phyloP scores from a whole-genome alignment of 768 basidiomycete genomes.

The Xerocomus brunneocitrinus region DNA sequence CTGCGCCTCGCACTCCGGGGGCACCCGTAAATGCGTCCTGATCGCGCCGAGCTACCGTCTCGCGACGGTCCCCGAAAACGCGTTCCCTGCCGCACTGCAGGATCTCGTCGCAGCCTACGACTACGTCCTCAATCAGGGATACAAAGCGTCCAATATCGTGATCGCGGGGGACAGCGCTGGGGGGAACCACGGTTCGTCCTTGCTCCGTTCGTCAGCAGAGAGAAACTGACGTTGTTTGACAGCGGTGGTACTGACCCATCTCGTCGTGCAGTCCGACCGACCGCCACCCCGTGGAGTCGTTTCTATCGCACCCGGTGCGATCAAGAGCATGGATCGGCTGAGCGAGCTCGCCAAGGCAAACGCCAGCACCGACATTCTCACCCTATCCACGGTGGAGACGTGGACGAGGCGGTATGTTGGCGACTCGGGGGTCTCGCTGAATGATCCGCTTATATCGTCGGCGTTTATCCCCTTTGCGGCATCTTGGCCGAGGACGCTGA shows the following conservation, averaged over 20 bases:
- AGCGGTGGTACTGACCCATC: constrained; percentile 25
- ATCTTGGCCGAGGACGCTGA: constrained; percentile 22
- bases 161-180: constrained; percentile 26
- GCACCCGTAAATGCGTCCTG: constrained; percentile 1
- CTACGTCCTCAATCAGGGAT: constrained; percentile 21
- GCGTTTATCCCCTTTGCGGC: constrained; percentile 11
- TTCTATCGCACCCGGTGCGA: constrained; percentile 44
- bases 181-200: constrained; percentile 19
- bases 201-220: too few relatives aligned
- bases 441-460: constrained; percentile 19
- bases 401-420: constrained; percentile 7
- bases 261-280: constrained; percentile 47
- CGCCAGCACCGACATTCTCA: constrained; percentile 1
- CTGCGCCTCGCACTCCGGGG: background rate
- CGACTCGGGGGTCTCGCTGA: background rate
- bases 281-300: constrained; percentile 51
- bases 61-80: constrained; percentile 20
- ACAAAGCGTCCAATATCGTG: constrained; percentile 14
- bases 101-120: constrained; percentile 25
- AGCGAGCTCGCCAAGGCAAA: constrained; percentile 2
- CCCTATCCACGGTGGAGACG: fast-evolving
- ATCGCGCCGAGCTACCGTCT: constrained; percentile 16
- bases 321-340: background rate
- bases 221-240: background rate
- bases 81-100: constrained; percentile 21